These are phyloP conservation scores for Fraxinus sp. DNA, from an alignment of 305 asterid species.

Conservation along the genomic window DNA sequence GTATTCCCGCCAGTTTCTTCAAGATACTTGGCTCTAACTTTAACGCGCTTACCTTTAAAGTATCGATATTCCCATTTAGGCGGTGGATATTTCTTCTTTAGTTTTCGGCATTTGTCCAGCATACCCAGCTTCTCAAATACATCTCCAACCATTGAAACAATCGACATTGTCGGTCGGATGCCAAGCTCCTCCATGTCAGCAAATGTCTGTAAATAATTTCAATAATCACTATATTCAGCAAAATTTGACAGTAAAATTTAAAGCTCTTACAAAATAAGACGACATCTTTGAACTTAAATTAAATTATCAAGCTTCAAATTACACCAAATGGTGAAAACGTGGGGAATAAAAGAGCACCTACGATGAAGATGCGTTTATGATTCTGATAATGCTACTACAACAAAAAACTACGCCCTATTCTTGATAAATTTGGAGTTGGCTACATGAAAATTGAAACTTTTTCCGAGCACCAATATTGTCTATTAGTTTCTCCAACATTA, in stretches of 20 bases:
- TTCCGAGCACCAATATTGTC: not conserved
- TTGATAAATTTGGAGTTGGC: not conserved
- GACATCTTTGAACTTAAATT: not conserved
- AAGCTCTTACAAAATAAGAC: not conserved
- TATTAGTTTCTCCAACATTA: not conserved
- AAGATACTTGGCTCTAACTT: slow-evolving; percentile 46
- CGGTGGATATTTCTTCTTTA: slow-evolving; percentile 76
- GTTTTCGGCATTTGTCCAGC: slow-evolving; percentile 64
- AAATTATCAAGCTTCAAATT: not conserved
- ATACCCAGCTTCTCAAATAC: slow-evolving; percentile 68
- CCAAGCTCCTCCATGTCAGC: slow-evolving; percentile 99
- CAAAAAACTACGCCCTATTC: not conserved
- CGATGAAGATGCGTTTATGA: not conserved
- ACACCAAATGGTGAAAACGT: not conserved
- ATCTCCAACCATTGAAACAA: slow-evolving; percentile 75
- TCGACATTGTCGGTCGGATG: slow-evolving; percentile 48
- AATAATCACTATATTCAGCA: not conserved
- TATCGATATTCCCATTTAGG: slow-evolving; percentile 82
- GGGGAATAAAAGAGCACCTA: not conserved
- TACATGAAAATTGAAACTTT: not conserved
- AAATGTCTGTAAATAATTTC: slow-evolving; percentile 49
- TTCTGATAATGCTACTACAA: not conserved
- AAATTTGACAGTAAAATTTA: not conserved
- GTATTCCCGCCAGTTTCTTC: slow-evolving; percentile 12
- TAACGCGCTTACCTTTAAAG: slow-evolving; percentile 72